phyloP scores from a whole-genome alignment of 345 rosid species.

The Lepidium didymum region DNA sequence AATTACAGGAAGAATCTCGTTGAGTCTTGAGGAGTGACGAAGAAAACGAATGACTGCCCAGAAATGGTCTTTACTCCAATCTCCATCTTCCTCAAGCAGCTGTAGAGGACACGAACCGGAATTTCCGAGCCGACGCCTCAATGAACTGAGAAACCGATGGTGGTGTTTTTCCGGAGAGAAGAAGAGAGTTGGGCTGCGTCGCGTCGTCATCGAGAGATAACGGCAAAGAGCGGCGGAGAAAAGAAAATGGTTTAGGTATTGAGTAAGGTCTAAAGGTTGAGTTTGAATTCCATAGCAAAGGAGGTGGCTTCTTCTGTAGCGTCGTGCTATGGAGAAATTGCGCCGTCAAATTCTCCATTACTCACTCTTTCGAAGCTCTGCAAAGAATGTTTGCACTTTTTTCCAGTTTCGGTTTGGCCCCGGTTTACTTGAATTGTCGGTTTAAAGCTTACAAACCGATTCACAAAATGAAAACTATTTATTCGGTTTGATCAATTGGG shows the following conservation, averaged over 20 bases:
- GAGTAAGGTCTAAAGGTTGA: neutral
- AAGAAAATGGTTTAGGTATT: neutral
- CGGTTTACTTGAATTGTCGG: neutral
- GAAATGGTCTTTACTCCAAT: slow-evolving; percentile 57
- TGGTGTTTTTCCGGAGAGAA: slow-evolving; percentile 38
- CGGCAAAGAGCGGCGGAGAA: slow-evolving; percentile 10
- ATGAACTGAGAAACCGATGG: slow-evolving; percentile 32
- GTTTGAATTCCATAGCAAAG: slow-evolving; percentile 11
- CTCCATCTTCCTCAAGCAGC: slow-evolving; percentile 53
- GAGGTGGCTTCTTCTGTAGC: neutral
- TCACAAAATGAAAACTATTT: neutral
- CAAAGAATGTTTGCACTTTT: neutral
- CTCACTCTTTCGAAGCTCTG: neutral
- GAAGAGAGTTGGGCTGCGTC: slow-evolving; percentile 35
- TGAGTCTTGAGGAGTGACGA: slow-evolving; percentile 36
- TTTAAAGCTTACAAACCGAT: neutral
- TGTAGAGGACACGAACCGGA: slow-evolving; percentile 41
- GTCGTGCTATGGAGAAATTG: slow-evolving; percentile 11
- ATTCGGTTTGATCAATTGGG: neutral
- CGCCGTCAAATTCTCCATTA: slow-evolving; percentile 23
- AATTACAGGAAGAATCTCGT: slow-evolving; percentile 49
- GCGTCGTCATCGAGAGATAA: slow-evolving; percentile 17
- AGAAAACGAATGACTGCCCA: slow-evolving; percentile 56
- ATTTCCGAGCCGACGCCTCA: slow-evolving; percentile 31
- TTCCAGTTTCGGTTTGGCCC: neutral